Conservation (phyloP, 75 land plant species). For the Chamaecyparis obtusa region DNA sequence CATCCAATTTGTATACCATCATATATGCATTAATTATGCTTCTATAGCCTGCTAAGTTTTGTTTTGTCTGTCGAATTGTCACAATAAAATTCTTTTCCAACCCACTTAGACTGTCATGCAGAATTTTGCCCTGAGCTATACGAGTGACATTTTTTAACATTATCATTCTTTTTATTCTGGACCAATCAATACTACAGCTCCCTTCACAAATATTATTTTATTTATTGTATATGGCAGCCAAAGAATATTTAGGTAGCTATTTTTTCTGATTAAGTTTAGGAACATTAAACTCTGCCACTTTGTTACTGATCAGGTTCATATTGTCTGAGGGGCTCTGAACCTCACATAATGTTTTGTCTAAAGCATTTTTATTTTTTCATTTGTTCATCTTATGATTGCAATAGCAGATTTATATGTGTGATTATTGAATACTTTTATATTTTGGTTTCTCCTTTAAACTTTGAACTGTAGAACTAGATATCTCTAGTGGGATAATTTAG, state of each 20-base stretch:
- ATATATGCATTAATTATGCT: background rate
- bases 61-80: background rate
- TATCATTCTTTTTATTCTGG: background rate
- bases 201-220: background rate
- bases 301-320: background rate
- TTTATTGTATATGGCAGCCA: background rate
- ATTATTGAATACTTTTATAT: background rate
- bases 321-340: background rate
- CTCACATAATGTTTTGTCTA: background rate
- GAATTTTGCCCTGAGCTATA: background rate
- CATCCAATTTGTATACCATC: too few species aligned
- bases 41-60: background rate
- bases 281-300: constrained; percentile 2
- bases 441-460: background rate
- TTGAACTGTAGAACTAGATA: background rate
- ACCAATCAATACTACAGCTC: background rate
- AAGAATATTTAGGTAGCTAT: background rate
- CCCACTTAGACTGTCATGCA: background rate
- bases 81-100: background rate
- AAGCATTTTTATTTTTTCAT: background rate
- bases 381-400: background rate
- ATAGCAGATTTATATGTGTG: background rate
- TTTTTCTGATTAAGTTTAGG: background rate
- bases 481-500: background rate
- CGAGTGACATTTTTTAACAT: background rate